Percentiles rank a stretch among this genome's conserved stretches.
Conservation (phyloP, 2,329 filamentous ascomycete species). For the Sporothrix pallida region DNA sequence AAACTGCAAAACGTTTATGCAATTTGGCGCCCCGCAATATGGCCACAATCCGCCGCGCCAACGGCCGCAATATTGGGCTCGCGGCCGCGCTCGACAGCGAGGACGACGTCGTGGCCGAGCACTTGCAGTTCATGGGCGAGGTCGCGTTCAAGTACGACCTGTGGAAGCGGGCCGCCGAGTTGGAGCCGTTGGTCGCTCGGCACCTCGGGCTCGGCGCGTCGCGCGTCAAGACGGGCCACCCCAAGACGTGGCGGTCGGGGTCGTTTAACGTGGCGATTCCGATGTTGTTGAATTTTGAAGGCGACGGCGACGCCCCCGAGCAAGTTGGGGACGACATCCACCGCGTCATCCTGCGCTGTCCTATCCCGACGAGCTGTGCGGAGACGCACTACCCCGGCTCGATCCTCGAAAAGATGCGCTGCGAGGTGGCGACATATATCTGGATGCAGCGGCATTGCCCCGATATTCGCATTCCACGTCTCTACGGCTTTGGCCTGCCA, state of each 20-base stretch:
- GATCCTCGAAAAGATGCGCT: slow-evolving; percentile 46
- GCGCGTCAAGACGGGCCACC: slow-evolving; percentile 15
- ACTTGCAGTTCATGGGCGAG: not conserved
- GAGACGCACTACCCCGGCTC: slow-evolving; percentile 46
- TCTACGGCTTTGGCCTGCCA: slow-evolving; percentile 39
- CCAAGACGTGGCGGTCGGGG: slow-evolving; percentile 23
- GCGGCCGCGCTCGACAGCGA: slow-evolving; percentile 1
- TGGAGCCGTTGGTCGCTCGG: slow-evolving; percentile 24
- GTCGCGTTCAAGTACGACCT: not conserved
- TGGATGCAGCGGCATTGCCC: slow-evolving; percentile 49
- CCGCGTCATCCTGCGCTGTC: slow-evolving; percentile 33
- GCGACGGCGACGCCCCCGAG: not conserved
- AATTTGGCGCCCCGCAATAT: not conserved
- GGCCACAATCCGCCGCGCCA: slow-evolving; percentile 1
- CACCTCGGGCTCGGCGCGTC: slow-evolving; percentile 17
- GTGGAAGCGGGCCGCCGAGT: not conserved
- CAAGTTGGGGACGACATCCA: not conserved
- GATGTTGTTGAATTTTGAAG: slow-evolving; percentile 7
- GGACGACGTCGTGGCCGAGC: not conserved
- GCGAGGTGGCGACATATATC: slow-evolving; percentile 49
- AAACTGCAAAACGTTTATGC: too few relatives aligned
- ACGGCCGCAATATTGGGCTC: not conserved
- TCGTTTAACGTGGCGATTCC: slow-evolving; percentile 29
- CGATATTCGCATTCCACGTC: slow-evolving; percentile 46
- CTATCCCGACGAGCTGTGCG: slow-evolving; percentile 45